Conservation (phyloP, 2,329 filamentous ascomycete species). For the Pseudodiploospora longispora region DNA sequence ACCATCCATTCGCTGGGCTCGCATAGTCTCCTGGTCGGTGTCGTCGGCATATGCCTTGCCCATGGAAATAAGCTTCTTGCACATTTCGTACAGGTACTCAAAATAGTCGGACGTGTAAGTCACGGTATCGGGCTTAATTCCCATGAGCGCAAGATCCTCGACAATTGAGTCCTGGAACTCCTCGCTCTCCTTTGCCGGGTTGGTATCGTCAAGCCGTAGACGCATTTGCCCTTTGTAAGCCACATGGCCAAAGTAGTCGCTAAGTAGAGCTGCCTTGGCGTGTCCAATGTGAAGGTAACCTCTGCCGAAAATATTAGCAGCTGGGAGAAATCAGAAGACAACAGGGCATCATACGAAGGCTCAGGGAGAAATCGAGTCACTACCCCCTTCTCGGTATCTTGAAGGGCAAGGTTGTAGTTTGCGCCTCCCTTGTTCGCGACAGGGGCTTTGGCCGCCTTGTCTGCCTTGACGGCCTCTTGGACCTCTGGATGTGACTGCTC, state of each 20-base stretch:
- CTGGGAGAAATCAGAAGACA: background rate
- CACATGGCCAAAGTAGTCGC: slow-evolving; percentile 94
- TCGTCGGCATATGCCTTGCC: slow-evolving; percentile 93
- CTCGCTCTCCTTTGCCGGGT: slow-evolving; percentile 93
- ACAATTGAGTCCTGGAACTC: slow-evolving; percentile 93
- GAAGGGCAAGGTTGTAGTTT: slow-evolving; percentile 82
- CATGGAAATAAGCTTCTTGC: slow-evolving; percentile 73
- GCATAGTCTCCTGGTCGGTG: slow-evolving; percentile 83
- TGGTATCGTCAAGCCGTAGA: slow-evolving; percentile 93
- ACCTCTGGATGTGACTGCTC: slow-evolving; percentile 76
- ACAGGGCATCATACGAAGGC: slow-evolving; percentile 59
- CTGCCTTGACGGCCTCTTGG: slow-evolving; percentile 58
- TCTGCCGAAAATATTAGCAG: slow-evolving; percentile 22
- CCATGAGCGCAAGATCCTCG: slow-evolving; percentile 84
- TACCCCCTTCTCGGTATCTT: slow-evolving; percentile 79
- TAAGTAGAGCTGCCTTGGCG: slow-evolving; percentile 86
- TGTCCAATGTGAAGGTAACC: slow-evolving; percentile 94
- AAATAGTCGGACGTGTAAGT: slow-evolving; percentile 96
- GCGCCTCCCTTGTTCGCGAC: slow-evolving; percentile 68
- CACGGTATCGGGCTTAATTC: slow-evolving; percentile 78
- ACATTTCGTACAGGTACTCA: slow-evolving; percentile 80
- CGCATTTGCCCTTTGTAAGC: slow-evolving; percentile 87
- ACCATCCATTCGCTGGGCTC: slow-evolving; percentile 73
- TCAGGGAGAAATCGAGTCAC: slow-evolving; percentile 90
- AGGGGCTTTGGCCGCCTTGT: slow-evolving; percentile 62